These are phyloP conservation scores for Metschnikowia rubicola DNA, from an alignment of 805 yeast genomes.

Conservation along the genomic window DNA sequence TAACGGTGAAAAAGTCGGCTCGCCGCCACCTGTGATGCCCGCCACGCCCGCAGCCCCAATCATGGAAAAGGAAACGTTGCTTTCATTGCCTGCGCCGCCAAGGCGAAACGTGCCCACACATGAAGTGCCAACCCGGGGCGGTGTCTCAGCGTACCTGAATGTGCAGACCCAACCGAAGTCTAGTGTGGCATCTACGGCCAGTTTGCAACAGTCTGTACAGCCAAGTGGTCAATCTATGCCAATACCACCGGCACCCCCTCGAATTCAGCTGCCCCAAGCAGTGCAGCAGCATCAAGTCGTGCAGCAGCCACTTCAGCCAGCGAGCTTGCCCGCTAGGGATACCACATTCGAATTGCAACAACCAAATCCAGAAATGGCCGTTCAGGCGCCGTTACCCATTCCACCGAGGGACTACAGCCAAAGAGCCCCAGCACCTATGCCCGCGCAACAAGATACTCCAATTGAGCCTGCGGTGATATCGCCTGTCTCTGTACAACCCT, in stretches of 20 bases:
- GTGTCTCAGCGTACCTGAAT: neutral
- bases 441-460: no score
- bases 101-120: slow-evolving; percentile 21
- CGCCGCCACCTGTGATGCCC: neutral
- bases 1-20: neutral
- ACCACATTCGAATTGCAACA: no score
- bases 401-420: no score
- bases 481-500: no score
- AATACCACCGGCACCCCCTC: no score
- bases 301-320: neutral
- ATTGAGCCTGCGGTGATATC: no score
- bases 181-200: neutral
- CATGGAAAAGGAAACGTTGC: slow-evolving; percentile 24
- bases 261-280: no score
- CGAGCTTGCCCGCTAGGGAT: neutral
- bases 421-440: no score
- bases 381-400: no score
- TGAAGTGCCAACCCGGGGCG: neutral
- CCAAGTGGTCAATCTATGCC: neutral
- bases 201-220: neutral
- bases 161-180: neutral
- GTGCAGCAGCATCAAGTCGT: neutral
- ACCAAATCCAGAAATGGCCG: no score
- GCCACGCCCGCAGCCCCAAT: slow-evolving; percentile 13
- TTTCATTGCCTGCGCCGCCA: slow-evolving; percentile 45